Conservation (phyloP, 2,329 filamentous ascomycete species). For the Leptographium galeiforme region DNA sequence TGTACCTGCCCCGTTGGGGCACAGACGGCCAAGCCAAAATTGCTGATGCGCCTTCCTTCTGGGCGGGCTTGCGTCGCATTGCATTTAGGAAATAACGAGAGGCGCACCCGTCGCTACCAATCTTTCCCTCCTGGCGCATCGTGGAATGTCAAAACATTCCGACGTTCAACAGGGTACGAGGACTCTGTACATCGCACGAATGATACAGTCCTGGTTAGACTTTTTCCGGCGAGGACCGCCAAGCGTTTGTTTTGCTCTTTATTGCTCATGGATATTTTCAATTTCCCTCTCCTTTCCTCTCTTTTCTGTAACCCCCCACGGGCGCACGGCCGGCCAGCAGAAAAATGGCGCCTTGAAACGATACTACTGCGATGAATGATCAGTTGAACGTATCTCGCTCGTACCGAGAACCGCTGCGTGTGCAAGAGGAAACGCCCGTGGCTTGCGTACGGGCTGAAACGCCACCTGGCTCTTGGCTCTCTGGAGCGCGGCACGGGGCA, state of each 20-base stretch:
- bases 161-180: slow-evolving; percentile 3
- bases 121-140: not conserved
- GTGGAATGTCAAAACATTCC: slow-evolving; percentile 5
- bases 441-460: no score
- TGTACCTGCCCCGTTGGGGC: not conserved
- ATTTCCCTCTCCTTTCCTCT: not conserved
- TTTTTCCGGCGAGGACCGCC: not conserved
- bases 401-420: no score
- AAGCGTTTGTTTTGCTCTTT: not conserved
- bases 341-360: no score
- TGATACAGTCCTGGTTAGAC: not conserved
- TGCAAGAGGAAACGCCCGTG: no score
- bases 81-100: not conserved
- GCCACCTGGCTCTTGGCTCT: no score
- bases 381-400: no score
- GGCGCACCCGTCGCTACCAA: not conserved
- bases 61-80: no score
- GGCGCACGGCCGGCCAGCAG: no score
- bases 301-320: no score
- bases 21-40: not conserved
- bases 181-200: not conserved
- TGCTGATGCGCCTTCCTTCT: not conserved
- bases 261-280: not conserved
- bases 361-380: no score
- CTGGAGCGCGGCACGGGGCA: no score